These are phyloP conservation scores for Hypoxylon sp. DNA, from an alignment of 2,329 filamentous ascomycete genomes.

Conservation along the genomic window DNA sequence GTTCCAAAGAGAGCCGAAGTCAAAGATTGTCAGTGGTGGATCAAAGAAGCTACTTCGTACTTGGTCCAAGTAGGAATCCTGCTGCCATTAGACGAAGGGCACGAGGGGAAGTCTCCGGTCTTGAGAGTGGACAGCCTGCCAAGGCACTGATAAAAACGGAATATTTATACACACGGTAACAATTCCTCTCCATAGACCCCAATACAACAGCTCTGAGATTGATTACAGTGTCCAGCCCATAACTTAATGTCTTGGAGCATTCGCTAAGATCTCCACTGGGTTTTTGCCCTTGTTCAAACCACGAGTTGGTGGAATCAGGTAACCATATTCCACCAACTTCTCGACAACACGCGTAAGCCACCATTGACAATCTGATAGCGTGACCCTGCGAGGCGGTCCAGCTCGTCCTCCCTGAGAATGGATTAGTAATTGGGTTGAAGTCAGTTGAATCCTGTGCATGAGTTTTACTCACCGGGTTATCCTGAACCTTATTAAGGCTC, in stretches of 20 bases:
- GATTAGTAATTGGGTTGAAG: not conserved
- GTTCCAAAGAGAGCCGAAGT: slow-evolving; percentile 27
- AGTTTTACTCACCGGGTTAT: not conserved
- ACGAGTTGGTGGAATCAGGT: not conserved
- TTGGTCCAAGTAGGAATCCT: slow-evolving; percentile 26
- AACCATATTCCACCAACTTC: slow-evolving; percentile 2
- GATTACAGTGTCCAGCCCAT: not conserved
- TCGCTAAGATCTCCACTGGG: not conserved
- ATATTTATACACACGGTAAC: too few species aligned
- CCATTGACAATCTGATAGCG: slow-evolving; percentile 11
- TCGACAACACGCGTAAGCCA: slow-evolving; percentile 11
- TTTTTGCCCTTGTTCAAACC: not conserved
- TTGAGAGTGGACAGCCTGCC: slow-evolving; percentile 18
- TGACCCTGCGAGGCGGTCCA: slow-evolving; percentile 9
- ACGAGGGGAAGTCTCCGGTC: slow-evolving; percentile 1
- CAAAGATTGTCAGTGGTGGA: slow-evolving; percentile 42
- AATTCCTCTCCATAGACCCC: not conserved
- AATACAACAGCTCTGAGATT: not conserved
- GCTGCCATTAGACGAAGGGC: slow-evolving; percentile 22
- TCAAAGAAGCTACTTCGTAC: slow-evolving; percentile 30
- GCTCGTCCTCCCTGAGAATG: not conserved
- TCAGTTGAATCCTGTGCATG: not conserved
- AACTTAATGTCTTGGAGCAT: not conserved
- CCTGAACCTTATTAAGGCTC: not conserved
- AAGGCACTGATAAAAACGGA: slow-evolving; percentile 10